Evolutionary conservation across 768 basidiomycete species (phyloP).

Genomic region (Boletus rufocinnamomeus): DNA sequence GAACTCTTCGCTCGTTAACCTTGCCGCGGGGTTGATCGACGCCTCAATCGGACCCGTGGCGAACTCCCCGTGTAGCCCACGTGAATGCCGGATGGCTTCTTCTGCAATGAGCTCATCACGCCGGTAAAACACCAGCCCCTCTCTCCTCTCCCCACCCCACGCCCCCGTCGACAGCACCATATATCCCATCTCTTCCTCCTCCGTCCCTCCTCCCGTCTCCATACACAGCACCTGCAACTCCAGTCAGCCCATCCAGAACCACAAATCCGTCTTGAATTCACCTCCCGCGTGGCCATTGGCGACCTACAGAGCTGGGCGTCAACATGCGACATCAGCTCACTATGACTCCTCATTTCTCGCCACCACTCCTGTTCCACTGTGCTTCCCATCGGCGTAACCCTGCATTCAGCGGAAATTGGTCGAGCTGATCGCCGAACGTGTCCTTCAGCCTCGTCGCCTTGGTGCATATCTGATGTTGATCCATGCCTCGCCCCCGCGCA

Average conservation of each 20-base stretch:
- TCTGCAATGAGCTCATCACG: constrained; percentile 51
- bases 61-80: constrained; percentile 39
- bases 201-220: constrained; percentile 34
- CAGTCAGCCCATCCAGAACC: constrained; percentile 10
- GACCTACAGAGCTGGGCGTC: constrained; percentile 51
- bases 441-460: constrained; percentile 33
- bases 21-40: constrained; percentile 39
- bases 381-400: constrained; percentile 21
- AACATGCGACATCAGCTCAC: constrained; percentile 54
- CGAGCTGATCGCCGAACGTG: constrained; percentile 32
- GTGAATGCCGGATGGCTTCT: constrained; percentile 49
- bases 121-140: constrained; percentile 39
- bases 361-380: constrained; percentile 26
- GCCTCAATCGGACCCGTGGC: constrained; percentile 34
- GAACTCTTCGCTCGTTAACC: constrained; percentile 28
- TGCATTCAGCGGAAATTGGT: constrained; percentile 36
- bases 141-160: constrained; percentile 10
- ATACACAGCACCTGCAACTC: constrained; percentile 12
- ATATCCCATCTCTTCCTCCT: constrained; percentile 63
- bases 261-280: constrained; percentile 26
- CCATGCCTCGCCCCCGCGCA: constrained; percentile 39
- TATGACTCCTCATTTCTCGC: constrained; percentile 33
- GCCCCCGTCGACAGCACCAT: constrained; percentile 37
- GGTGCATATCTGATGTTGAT: constrained; percentile 31
- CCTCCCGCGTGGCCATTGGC: constrained; percentile 41